phyloP scores from a whole-genome alignment of 345 rosid genomes.

The Trapa bicornis region DNA sequence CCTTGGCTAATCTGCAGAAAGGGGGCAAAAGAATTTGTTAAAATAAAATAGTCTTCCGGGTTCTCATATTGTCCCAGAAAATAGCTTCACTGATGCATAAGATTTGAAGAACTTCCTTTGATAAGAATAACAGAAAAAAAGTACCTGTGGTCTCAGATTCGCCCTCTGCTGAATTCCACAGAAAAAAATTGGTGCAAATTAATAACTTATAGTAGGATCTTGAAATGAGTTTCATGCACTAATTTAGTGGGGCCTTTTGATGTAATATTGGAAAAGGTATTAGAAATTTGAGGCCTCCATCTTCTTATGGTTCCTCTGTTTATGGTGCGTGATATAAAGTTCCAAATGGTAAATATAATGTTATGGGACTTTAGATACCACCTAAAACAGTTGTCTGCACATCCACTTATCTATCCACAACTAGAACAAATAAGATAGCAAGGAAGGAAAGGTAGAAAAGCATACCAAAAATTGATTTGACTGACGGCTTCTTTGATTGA shows the following conservation, averaged over 20 bases:
- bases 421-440: neutral
- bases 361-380: neutral
- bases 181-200: neutral
- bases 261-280: neutral
- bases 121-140: neutral
- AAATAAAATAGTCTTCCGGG: neutral
- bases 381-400: neutral
- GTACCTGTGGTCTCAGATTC: neutral
- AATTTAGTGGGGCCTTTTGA: neutral
- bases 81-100: neutral
- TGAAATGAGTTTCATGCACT: neutral
- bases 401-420: neutral
- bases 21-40: neutral
- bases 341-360: neutral
- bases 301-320: neutral
- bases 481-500: slow-evolving; percentile 4
- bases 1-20: neutral
- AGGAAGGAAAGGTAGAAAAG: neutral
- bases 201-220: neutral
- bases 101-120: neutral
- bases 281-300: neutral
- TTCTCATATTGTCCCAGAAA: neutral
- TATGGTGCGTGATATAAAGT: neutral
- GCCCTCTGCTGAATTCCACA: neutral
- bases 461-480: slow-evolving; percentile 7